Base-by-base conservation (phyloP, 139 green algal genomes). In the Coelastrella sp. region DNA sequence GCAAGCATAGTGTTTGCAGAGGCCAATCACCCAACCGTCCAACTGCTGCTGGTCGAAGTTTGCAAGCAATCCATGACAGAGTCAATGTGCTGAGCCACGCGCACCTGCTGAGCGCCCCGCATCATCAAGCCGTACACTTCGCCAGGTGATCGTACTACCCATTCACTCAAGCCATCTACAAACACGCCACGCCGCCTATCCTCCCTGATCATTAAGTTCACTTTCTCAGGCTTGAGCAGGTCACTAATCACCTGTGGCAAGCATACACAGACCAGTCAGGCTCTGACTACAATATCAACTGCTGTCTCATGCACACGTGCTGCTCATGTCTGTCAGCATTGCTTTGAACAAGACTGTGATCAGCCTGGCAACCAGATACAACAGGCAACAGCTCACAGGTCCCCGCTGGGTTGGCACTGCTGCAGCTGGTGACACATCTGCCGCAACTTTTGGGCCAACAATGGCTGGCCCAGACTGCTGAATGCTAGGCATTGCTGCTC, bases 91-190 rank as follows among this genome's bases (percentile, higher is more conserved):
- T 47, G 32, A 47, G 32, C 32, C 32, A 47, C 32, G 32, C 32
- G 32, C 32, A 96, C 94, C 93, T 94, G 90, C 13, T 91, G 60
- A 20, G 96, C 96, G 16, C 98, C 97, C 3, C 93, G 86, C 91
- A 96, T 92, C 96, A 99, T 99, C 13, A 99, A 93, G 17, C 93
- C 93, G 78, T 98, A 98, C 14, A 99, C 96, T 94, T 98, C 96
- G 2, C 58, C 86, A 0, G 96, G 95, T 2, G 92, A 95, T 60
- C 97, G 92, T 79, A 99, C 98, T 59, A 99, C 98, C 97, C 98
- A 99, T 92, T 99, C 98, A 10, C 94, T 97, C 73, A 99, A 93
- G 4, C 97, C 96, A 65, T 99, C 96, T 88, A 99, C 97, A 92
- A 97, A 97, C 47, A 98, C 96, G 7, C 97, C 98, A 0, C 96